Evolutionary conservation across 2,329 filamentous ascomycete species (phyloP).

Genomic region (Aspergillus vadensis): DNA sequence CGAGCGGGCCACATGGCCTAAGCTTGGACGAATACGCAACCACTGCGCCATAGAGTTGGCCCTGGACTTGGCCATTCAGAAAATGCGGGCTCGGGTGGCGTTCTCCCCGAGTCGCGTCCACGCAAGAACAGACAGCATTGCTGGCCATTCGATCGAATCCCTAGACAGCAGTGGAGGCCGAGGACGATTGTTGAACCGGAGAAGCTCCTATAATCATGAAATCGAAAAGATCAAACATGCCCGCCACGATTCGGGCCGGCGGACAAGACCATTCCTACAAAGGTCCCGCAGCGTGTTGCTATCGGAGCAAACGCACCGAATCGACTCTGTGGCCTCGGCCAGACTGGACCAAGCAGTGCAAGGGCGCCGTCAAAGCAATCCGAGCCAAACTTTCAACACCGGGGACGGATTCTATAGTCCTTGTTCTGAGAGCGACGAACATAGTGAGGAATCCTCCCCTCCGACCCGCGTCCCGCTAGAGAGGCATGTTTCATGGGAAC

Average conservation of each 20-base stretch:
- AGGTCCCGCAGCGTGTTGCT: slow-evolving; percentile 24
- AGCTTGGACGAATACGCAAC: slow-evolving; percentile 80
- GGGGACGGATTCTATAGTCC: slow-evolving; percentile 7
- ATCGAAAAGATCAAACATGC: slow-evolving; percentile 23
- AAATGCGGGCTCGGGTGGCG: slow-evolving; percentile 43
- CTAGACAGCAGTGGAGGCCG: slow-evolving; percentile 27
- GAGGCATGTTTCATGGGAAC: slow-evolving; percentile 11
- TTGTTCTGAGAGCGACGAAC: slow-evolving; percentile 15
- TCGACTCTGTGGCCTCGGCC: slow-evolving; percentile 1
- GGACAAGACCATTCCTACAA: slow-evolving; percentile 14
- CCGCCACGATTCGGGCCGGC: slow-evolving; percentile 10
- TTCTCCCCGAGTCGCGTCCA: slow-evolving; percentile 34
- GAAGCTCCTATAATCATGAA: slow-evolving; percentile 38
- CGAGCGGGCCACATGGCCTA: slow-evolving; percentile 89
- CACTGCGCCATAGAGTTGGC: slow-evolving; percentile 87
- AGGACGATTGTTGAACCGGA: slow-evolving; percentile 25
- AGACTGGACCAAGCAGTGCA: neutral
- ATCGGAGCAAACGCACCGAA: slow-evolving; percentile 18
- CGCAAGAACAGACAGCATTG: slow-evolving; percentile 20
- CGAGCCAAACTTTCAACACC: neutral
- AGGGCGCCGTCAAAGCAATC: neutral
- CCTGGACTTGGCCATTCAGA: slow-evolving; percentile 52
- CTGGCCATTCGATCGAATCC: slow-evolving; percentile 21
- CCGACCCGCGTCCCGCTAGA: slow-evolving; percentile 7
- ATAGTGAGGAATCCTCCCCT: slow-evolving; percentile 6